Percentiles rank a stretch among this genome's conserved stretches.
Conservation (phyloP, 768 basidiomycete species). For the Multifurca ochricompacta region DNA sequence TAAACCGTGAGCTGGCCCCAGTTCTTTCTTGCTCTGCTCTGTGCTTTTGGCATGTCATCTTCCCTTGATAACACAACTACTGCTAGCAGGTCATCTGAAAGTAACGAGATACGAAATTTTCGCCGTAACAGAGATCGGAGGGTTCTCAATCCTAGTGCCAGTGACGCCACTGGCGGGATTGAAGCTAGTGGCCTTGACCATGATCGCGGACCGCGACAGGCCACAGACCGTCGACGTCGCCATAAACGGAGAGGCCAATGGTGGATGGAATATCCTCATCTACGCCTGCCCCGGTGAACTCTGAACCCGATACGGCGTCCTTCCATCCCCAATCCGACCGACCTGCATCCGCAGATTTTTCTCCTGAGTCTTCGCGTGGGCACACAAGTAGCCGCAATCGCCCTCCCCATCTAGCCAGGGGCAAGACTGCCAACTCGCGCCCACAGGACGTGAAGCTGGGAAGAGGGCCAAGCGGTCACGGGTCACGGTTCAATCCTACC, state of each 20-base stretch:
- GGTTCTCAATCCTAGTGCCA: background rate
- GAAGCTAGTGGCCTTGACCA: background rate
- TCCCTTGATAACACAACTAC: background rate
- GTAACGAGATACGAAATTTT: background rate
- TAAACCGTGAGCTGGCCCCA: background rate
- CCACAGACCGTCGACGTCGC: background rate
- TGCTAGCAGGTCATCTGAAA: background rate
- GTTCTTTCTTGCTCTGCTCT: background rate
- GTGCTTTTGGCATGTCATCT: constrained; percentile 15
- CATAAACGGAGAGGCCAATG: background rate
- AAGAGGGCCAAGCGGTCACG: background rate
- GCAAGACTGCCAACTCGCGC: background rate
- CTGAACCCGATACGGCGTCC: background rate
- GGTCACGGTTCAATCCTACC: constrained; percentile 11
- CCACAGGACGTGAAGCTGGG: background rate
- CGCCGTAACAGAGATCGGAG: background rate
- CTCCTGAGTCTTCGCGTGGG: background rate
- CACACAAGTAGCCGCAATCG: background rate
- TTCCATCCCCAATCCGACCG: background rate
- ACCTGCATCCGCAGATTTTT: background rate
- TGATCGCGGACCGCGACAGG: background rate
- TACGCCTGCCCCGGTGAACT: background rate
- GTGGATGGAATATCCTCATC: background rate
- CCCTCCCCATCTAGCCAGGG: background rate
- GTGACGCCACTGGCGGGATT: background rate